Base-by-base conservation (phyloP, 2,329 filamentous ascomycete species). In the Epichloe coenophiala region DNA sequence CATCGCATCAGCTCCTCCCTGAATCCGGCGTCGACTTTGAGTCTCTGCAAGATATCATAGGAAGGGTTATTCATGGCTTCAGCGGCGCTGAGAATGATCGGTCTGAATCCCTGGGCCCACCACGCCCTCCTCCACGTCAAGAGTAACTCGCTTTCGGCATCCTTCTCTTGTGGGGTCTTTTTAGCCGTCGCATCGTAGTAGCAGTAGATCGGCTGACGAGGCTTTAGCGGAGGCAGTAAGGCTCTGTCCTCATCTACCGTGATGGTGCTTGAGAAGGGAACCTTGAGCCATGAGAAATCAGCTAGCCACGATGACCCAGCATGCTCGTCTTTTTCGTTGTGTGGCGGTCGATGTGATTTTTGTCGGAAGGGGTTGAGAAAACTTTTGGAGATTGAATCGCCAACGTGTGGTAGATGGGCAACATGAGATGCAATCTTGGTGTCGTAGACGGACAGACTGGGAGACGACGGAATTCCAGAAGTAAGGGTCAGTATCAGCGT, bases 71-170 rank as follows among this genome's bases (percentile, higher is more conserved):
- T 82, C 73, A 83, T 85, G 17, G 90, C 89, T 63, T 97, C 91
- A 1, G 78, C 80, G 15, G 81, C 77, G 47, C 86, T 83, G 51
- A 97, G 68, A 40, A 97, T 85, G 7, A 93, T 75, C 0, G 93
- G 91, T 55, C 76, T 81, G 69, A 97, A 96, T 11, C 91, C 93
- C 60, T 94, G 82, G 0, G 90, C 88, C 87, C 88, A 97, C 89
- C 91, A 97, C 3, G 91, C 90, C 44, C 88, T 79, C 53, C 90
- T 79, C 93, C 93, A 97, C 49, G 86, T 84, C 51, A 95, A 71
- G 46, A 97, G 74, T 53, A 97, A 70, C 52, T 83, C 78, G 61
- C 84, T 84, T 63, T 96, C 87, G 4, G 87, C 86, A 53, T 85
- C 78, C 58, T 78, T 78, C 47, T 78, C 75, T 17, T 77, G 76